A percentile compares a stretch with the other conserved stretches of the same genome.
Conservation (phyloP, 768 basidiomycete species). For the Cystofilobasidium bisporidii region DNA sequence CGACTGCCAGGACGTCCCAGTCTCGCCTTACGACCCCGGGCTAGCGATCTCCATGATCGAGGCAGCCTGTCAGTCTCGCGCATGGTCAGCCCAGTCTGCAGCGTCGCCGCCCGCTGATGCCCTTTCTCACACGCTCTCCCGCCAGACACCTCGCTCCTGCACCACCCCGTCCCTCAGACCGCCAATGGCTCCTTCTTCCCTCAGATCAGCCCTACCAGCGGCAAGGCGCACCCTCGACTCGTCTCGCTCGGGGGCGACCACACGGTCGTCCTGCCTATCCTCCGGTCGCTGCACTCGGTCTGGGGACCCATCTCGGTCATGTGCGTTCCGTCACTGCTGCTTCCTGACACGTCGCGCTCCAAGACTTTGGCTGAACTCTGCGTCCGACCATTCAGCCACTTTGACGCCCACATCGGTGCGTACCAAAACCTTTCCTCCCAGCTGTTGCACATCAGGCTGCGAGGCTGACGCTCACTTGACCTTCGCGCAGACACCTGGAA, state of each 20-base stretch:
- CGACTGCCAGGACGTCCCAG: constrained; percentile 51
- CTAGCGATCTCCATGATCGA: constrained; percentile 79
- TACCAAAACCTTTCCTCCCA: too few species aligned
- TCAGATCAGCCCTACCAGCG: constrained; percentile 42
- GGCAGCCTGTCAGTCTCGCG: constrained; percentile 48
- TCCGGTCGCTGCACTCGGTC: constrained; percentile 64
- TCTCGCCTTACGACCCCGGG: constrained; percentile 69
- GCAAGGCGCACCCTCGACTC: constrained; percentile 55
- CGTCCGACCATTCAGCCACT: constrained; percentile 45
- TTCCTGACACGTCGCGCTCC: too few species aligned
- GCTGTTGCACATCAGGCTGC: too few species aligned
- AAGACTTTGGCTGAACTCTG: too few species aligned
- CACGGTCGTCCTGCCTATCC: constrained; percentile 56
- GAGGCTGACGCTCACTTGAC: too few species aligned
- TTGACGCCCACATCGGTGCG: constrained; percentile 76
- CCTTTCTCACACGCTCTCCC: background rate
- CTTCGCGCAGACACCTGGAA: constrained; percentile 34
- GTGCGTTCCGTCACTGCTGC: too few species aligned
- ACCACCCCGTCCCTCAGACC: background rate
- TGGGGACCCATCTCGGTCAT: constrained; percentile 58
- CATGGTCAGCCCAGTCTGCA: background rate
- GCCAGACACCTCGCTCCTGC: constrained; percentile 15
- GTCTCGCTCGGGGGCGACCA: constrained; percentile 58
- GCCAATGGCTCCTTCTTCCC: background rate
- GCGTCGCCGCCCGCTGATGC: background rate